phyloP scores from a whole-genome alignment of 495 filamentous ascomycete species.

The Tricharina praecox region DNA sequence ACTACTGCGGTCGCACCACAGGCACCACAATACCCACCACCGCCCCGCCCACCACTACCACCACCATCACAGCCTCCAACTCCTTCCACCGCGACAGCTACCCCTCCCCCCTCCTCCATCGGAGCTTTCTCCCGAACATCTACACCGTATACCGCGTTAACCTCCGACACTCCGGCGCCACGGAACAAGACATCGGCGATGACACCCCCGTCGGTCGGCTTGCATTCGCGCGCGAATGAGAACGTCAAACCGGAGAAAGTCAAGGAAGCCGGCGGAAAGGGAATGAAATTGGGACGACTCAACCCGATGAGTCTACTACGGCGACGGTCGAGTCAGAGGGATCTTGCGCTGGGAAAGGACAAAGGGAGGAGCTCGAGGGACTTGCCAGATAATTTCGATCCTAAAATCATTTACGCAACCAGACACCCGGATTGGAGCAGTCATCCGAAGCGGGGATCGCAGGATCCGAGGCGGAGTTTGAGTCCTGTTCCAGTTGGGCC shows the following conservation, averaged over 20 bases:
- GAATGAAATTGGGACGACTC: constrained; percentile 47
- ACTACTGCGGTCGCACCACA: too few species aligned
- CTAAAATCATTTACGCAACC: constrained; percentile 37
- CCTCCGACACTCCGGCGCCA: constrained; percentile 1
- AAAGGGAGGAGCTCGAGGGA: constrained; percentile 27
- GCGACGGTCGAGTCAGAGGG: constrained; percentile 37
- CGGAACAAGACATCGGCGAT: constrained; percentile 25
- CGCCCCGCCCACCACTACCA: neutral
- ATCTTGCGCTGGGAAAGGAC: constrained; percentile 19
- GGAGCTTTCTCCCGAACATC: constrained; percentile 27
- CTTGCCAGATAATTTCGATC: constrained; percentile 55
- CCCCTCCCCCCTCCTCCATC: constrained; percentile 78
- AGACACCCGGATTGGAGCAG: constrained; percentile 26
- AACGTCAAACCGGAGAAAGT: neutral
- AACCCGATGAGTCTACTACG: constrained; percentile 58
- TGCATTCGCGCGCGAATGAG: neutral
- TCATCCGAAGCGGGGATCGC: constrained; percentile 14
- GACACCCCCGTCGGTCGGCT: neutral
- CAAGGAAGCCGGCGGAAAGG: constrained; percentile 1
- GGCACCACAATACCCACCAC: too few species aligned
- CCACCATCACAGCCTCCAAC: neutral
- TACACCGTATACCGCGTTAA: constrained; percentile 2
- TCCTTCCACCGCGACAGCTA: constrained; percentile 44
- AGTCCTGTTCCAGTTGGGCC: constrained; percentile 7
- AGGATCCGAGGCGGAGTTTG: constrained; percentile 6